A percentile compares a stretch with the other conserved stretches of the same genome.
phyloP scores from a whole-genome alignment of 164 flowering plant species.

The Magnolia officinalis region DNA sequence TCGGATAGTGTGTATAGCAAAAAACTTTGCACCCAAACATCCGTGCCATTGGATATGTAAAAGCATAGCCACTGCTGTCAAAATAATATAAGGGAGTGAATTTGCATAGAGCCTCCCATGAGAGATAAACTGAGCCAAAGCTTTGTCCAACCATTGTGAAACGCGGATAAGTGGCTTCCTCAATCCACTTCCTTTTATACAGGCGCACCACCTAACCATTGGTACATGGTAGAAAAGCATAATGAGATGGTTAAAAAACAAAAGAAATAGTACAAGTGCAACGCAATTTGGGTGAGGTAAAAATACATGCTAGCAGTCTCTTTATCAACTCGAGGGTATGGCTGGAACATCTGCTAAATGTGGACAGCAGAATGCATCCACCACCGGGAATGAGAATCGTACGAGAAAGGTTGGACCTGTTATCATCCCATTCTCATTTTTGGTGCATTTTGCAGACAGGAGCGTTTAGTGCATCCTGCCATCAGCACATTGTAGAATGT shows the following conservation, averaged over 20 bases:
- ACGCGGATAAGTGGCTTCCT: constrained; percentile 79
- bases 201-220: constrained; percentile 74
- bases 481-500: too few species aligned
- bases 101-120: constrained; percentile 89
- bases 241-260: constrained; percentile 1
- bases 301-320: background rate
- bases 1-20: constrained; percentile 94
- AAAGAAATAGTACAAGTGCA: background rate
- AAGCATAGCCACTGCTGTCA: constrained; percentile 96
- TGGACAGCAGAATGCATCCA: background rate
- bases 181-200: constrained; percentile 83
- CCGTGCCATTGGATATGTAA: constrained; percentile 89
- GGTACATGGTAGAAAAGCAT: background rate
- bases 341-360: background rate
- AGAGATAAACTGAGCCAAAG: constrained; percentile 77
- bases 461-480: background rate
- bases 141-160: constrained; percentile 98
- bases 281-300: background rate
- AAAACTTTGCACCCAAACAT: constrained; percentile 90
- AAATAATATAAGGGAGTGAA: constrained; percentile 71
- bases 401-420: background rate
- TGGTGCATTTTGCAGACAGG: background rate
- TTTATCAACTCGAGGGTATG: too few species aligned
- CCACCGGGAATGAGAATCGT: background rate
- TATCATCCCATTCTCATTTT: too few species aligned